A percentile compares a stretch with the other conserved stretches of the same genome.
These are phyloP conservation scores for Serendipita sp. DNA, from an alignment of 768 basidiomycete genomes.

Conservation along the genomic window DNA sequence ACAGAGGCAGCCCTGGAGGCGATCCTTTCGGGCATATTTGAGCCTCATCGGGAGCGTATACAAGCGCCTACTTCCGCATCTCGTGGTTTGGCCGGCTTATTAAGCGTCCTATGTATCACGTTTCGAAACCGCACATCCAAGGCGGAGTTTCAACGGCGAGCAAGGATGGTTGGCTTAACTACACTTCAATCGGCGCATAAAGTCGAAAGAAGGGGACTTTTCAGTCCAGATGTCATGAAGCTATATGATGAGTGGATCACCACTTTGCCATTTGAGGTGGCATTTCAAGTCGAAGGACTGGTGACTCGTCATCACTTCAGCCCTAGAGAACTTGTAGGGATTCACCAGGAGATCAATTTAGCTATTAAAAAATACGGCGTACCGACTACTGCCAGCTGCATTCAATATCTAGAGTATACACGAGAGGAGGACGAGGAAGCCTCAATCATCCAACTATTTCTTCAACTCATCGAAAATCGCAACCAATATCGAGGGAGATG, in stretches of 20 bases:
- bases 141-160: not conserved
- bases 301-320: not conserved
- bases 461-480: not conserved
- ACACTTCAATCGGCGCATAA: not conserved
- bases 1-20: not conserved
- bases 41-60: not conserved
- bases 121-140: not conserved
- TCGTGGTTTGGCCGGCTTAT: not conserved
- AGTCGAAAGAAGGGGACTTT: not conserved
- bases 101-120: not conserved
- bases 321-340: not conserved
- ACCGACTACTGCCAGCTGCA: not conserved
- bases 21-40: not conserved
- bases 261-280: not conserved
- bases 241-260: not conserved
- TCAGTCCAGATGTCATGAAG: not conserved
- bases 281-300: constrained; percentile 1
- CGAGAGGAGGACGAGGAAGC: not conserved
- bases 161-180: not conserved
- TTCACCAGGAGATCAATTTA: not conserved
- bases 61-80: not conserved
- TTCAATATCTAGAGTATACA: not conserved
- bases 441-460: not conserved
- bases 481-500: not conserved
- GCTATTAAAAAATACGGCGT: not conserved